Percentiles rank a stretch among this genome's conserved stretches.
Conservation (phyloP, 352 stramenopile species). For the Phytophthora cactorum region DNA sequence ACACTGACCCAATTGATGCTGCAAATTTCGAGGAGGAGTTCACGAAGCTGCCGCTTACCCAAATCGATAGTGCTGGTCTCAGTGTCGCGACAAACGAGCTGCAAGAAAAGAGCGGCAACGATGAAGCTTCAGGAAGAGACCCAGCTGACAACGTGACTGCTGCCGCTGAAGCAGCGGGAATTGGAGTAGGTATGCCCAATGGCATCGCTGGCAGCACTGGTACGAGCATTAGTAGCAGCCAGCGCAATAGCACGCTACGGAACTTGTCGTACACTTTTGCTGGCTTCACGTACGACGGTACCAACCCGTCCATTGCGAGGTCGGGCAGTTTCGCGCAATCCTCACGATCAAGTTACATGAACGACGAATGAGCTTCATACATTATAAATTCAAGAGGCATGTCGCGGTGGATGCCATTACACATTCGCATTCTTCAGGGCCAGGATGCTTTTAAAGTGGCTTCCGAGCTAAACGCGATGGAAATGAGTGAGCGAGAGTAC, state of each 20-base stretch:
- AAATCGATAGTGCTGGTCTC: slow-evolving; percentile 74
- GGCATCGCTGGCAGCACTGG: slow-evolving; percentile 44
- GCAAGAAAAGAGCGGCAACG: slow-evolving; percentile 27
- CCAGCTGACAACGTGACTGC: slow-evolving; percentile 22
- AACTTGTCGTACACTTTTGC: slow-evolving; percentile 90
- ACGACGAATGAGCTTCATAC: slow-evolving; percentile 5
- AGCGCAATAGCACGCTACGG: slow-evolving; percentile 68
- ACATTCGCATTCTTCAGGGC: background rate
- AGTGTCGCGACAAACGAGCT: slow-evolving; percentile 61
- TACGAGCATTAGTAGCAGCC: slow-evolving; percentile 38
- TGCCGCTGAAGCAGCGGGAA: slow-evolving; percentile 20
- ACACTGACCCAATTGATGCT: slow-evolving; percentile 82
- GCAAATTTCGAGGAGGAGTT: slow-evolving; percentile 89
- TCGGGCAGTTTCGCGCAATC: slow-evolving; percentile 47
- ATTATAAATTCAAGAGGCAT: slow-evolving; percentile 37
- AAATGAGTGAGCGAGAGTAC: background rate
- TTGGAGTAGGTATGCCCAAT: slow-evolving; percentile 26
- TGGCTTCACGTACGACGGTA: slow-evolving; percentile 85
- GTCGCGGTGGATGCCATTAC: background rate
- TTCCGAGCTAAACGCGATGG: too few species aligned
- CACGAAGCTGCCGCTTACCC: slow-evolving; percentile 72
- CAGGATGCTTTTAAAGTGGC: too few species aligned
- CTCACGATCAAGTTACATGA: slow-evolving; percentile 28
- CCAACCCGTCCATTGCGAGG: slow-evolving; percentile 44
- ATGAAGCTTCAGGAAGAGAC: slow-evolving; percentile 26